These are phyloP conservation scores for Pythium phragmiticola DNA, from an alignment of 352 stramenopile species.

Conservation along the genomic window DNA sequence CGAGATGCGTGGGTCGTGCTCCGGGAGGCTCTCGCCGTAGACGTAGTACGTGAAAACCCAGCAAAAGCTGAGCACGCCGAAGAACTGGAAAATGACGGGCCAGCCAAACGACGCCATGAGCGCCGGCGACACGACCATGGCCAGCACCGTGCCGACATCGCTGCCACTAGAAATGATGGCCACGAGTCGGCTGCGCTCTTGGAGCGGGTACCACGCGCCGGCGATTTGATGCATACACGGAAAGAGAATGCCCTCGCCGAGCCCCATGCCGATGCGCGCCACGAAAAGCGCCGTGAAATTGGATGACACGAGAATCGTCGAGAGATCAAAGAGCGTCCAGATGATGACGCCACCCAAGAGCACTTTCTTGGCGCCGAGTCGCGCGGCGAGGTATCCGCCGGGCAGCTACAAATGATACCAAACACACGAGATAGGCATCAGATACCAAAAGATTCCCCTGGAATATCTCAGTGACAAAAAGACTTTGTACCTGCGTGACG, in stretches of 20 bases:
- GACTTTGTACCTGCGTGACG: constrained; percentile 60
- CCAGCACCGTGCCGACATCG: constrained; percentile 79
- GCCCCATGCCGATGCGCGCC: constrained; percentile 74
- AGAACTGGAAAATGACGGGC: constrained; percentile 77
- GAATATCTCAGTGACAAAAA: neutral
- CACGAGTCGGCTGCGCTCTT: constrained; percentile 80
- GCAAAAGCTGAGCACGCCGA: constrained; percentile 70
- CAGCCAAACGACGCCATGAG: constrained; percentile 65
- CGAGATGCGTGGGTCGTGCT: constrained; percentile 63
- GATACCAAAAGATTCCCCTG: no score
- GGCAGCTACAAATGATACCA: constrained; percentile 46
- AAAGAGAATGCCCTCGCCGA: constrained; percentile 86
- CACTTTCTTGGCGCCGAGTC: constrained; percentile 70
- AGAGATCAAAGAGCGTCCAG: constrained; percentile 85
- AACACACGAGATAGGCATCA: neutral
- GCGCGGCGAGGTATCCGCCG: constrained; percentile 70
- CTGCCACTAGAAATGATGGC: constrained; percentile 74
- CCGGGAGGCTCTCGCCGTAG: constrained; percentile 62
- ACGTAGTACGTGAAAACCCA: constrained; percentile 67
- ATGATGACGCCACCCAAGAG: constrained; percentile 73
- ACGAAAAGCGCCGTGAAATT: constrained; percentile 72
- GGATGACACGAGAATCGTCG: constrained; percentile 62
- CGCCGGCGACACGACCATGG: constrained; percentile 70
- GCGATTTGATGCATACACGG: constrained; percentile 88
- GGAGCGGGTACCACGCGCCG: constrained; percentile 79